Percentiles rank a stretch among this genome's conserved stretches.
phyloP scores from a whole-genome alignment of 768 basidiomycete species.

The Calocera cornea region DNA sequence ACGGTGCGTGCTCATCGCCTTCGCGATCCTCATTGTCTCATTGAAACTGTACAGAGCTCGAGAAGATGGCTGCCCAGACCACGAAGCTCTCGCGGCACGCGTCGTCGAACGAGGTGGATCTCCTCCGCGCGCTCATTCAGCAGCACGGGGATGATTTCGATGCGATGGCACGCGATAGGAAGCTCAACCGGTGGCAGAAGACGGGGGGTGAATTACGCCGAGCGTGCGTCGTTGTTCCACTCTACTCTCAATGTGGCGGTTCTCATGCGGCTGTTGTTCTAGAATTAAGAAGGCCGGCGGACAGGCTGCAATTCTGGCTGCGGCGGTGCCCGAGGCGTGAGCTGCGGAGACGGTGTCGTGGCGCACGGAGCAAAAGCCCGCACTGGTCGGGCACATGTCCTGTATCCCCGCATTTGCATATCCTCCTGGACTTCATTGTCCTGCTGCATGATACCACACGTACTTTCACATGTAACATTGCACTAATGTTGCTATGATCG shows the following conservation, averaged over 20 bases:
- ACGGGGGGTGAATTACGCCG: slow-evolving; percentile 57
- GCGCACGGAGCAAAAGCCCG: not conserved
- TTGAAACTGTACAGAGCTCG: slow-evolving; percentile 41
- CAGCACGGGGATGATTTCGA: slow-evolving; percentile 61
- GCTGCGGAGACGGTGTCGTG: not conserved
- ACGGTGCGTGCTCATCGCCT: not conserved
- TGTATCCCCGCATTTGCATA: not conserved
- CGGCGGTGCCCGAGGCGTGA: not conserved
- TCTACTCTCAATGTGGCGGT: not conserved
- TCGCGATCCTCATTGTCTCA: slow-evolving; percentile 4
- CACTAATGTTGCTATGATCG: not conserved
- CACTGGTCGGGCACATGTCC: not conserved
- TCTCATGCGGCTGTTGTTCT: not conserved
- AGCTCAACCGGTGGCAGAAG: slow-evolving; percentile 69
- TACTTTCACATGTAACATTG: not conserved
- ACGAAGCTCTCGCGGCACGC: slow-evolving; percentile 42
- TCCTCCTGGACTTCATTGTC: not conserved
- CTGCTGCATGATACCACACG: not conserved
- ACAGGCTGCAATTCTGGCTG: not conserved
- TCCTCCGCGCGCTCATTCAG: slow-evolving; percentile 49
- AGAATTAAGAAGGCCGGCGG: slow-evolving; percentile 15
- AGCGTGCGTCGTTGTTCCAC: slow-evolving; percentile 14
- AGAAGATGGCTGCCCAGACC: slow-evolving; percentile 39
- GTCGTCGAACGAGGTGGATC: slow-evolving; percentile 54
- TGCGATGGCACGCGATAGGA: slow-evolving; percentile 66